A percentile compares a stretch with the other conserved stretches of the same genome.
phyloP scores from a whole-genome alignment of 2,329 filamentous ascomycete genomes.

The Exophiala mesophila region DNA sequence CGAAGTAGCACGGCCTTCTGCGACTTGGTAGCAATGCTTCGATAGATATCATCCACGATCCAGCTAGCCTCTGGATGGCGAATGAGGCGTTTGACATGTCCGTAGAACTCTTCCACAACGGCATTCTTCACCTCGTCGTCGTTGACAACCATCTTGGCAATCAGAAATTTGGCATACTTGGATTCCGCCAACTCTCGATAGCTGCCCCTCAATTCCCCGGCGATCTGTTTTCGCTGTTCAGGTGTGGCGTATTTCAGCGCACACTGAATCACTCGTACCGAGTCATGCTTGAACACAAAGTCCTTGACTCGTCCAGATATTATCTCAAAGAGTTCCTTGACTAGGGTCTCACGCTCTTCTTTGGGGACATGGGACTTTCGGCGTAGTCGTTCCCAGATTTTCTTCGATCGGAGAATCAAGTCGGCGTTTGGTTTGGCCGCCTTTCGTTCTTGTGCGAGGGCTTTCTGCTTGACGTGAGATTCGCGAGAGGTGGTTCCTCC shows the following conservation, averaged over 20 bases:
- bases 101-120: constrained; percentile 92
- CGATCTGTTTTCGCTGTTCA: constrained; percentile 80
- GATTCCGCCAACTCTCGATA: constrained; percentile 85
- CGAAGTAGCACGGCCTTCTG: constrained; percentile 81
- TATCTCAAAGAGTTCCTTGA: constrained; percentile 85
- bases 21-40: constrained; percentile 74
- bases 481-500: constrained; percentile 69
- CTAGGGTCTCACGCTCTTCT: constrained; percentile 80
- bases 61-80: constrained; percentile 95
- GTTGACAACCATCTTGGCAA: constrained; percentile 92
- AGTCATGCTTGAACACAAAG: constrained; percentile 97
- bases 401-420: constrained; percentile 81
- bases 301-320: constrained; percentile 88
- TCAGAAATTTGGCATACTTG: constrained; percentile 94
- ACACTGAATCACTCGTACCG: constrained; percentile 92
- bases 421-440: constrained; percentile 90
- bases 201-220: constrained; percentile 75
- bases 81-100: constrained; percentile 85
- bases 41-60: constrained; percentile 97
- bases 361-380: constrained; percentile 88
- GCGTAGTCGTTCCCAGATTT: constrained; percentile 91
- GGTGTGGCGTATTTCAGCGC: constrained; percentile 91
- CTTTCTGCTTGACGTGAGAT: constrained; percentile 89
- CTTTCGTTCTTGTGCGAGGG: constrained; percentile 80
- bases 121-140: constrained; percentile 85